These are phyloP conservation scores for Pseudogymnoascus sp. DNA, from an alignment of 2,329 filamentous ascomycete genomes.

Conservation along the genomic window DNA sequence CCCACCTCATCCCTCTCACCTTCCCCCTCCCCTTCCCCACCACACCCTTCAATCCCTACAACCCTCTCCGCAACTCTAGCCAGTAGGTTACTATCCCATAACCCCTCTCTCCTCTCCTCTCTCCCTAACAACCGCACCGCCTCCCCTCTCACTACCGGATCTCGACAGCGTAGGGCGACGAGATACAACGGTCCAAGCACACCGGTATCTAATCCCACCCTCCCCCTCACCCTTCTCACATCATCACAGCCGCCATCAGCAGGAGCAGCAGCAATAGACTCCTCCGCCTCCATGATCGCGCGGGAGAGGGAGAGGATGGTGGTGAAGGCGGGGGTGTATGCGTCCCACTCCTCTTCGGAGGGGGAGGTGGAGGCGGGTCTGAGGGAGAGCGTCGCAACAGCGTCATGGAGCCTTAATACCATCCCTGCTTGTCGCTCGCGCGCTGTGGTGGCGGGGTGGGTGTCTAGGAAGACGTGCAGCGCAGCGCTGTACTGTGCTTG, in stretches of 20 bases:
- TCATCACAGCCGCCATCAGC: no score
- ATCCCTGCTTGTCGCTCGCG: neutral
- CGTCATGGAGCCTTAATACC: neutral
- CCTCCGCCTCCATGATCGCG: neutral
- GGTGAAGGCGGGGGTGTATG: no score
- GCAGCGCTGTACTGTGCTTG: neutral
- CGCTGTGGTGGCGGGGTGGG: neutral
- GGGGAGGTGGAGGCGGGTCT: neutral
- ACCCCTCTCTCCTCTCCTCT: slow-evolving; percentile 54
- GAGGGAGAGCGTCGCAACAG: neutral
- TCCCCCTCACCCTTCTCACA: neutral
- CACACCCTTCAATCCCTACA: slow-evolving; percentile 13
- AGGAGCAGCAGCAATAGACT: no score
- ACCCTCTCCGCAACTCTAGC: slow-evolving; percentile 11
- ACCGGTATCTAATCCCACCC: slow-evolving; percentile 38
- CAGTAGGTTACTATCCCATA: slow-evolving; percentile 44
- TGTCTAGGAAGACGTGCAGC: neutral
- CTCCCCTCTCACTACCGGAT: slow-evolving; percentile 44
- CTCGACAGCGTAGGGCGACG: slow-evolving; percentile 54
- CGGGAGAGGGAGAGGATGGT: no score
- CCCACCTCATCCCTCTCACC: no score
- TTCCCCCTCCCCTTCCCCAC: neutral
- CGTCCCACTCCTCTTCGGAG: neutral
- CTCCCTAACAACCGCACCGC: slow-evolving; percentile 52
- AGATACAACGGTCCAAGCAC: slow-evolving; percentile 56